Base-by-base conservation (phyloP, 2,329 filamentous ascomycete genomes). In the Sphaceloma murrayae region DNA sequence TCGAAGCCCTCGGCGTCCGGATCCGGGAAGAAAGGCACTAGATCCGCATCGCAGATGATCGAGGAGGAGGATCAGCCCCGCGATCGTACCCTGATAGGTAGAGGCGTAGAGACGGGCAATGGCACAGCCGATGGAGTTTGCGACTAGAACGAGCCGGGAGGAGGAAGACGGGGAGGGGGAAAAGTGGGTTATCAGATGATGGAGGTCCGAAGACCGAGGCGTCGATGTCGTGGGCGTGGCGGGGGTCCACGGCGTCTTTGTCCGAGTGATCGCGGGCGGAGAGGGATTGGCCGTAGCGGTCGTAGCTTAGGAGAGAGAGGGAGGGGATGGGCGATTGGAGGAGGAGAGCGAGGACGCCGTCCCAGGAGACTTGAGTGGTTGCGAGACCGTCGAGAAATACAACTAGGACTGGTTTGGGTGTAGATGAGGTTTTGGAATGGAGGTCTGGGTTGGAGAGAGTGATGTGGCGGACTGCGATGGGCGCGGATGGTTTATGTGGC, bases 121-220 rank as follows among this genome's bases (percentile, higher is more conserved):
- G 0, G 85, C 85, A 1, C 85, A 85, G 17, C 86, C 87, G 45
- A 86, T 67, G 57, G 88, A 94, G 13, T 45, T 49, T n/a, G 43
- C 34, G 2, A 47, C 45, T 2, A 49, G 21, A 2, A 49, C n/a
- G 11, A 49, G 78, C 79, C 67, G 63, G 21, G 18, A 29, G 17
- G 24, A 9, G 11, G 19, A 64, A 66, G 47, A 9, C 21, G 18
- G 1, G 16, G 10, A 3, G 8, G 33, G 0, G 11, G 34, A 24
- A 29, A 43, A 43, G 27, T 43, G 40, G 8, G 9, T 19, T 10
- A 45, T 51, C 40, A 56, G 50, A n/a, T 46, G 11, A 13, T 27
- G 16, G 19, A 36, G 43, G 10, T 27, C 18, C 1, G n/a, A 2
- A 3, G n/a, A 46, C 36, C 2, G 45, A 46, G 19, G 13, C 13